Base-by-base conservation (phyloP, 2,329 filamentous ascomycete species). In the Colletotrichum abscissum region DNA sequence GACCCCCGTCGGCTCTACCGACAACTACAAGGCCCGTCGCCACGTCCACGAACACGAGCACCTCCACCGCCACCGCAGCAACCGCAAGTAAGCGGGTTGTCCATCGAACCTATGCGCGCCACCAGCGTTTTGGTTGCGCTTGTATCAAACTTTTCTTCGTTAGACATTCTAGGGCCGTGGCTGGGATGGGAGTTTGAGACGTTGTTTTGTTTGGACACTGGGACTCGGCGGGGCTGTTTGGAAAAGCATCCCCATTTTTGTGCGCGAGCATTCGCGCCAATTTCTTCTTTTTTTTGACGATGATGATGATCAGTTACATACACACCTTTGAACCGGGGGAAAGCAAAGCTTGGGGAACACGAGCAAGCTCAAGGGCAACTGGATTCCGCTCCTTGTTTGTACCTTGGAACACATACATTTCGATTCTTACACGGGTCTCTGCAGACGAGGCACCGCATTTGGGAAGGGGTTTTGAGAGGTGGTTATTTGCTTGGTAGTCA, bases 21-120 rank as follows among this genome's bases (percentile, higher is more conserved):
- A 69, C 22, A 62, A 66, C 55, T 62, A 76, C 26, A 81, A 81
- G 75, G 71, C 74, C 9, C 81, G 82, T 69, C 82, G 84, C 69
- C 82, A 85, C 75, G 74, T 78, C 22, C 83, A 83, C 74, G 79
- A 82, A 70, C 84, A 86, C 75, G 79, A 82, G 71, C 84, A 86
- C 75, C 71, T 77, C 58, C 75, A 76, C 46, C 79, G 81, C 46
- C 81, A 82, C 76, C 82, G 80, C 58, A 78, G 77, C 76, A 78
- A 76, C 67, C 80, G 74, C 52, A 76, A 78, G 67, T 82, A 78
- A 77, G 66, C 30, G 22, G n/a, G 3, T 57, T 30, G 24, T 42
- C 58, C 56, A 28, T 24, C 26, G 28, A 59, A n/a, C 56, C 26
- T 30, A 11, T 60, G 14, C 56, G 49, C 67, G n/a, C 56, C 9